phyloP scores from a whole-genome alignment of 2,329 filamentous ascomycete genomes.

The Apiospora rasikravindrae region DNA sequence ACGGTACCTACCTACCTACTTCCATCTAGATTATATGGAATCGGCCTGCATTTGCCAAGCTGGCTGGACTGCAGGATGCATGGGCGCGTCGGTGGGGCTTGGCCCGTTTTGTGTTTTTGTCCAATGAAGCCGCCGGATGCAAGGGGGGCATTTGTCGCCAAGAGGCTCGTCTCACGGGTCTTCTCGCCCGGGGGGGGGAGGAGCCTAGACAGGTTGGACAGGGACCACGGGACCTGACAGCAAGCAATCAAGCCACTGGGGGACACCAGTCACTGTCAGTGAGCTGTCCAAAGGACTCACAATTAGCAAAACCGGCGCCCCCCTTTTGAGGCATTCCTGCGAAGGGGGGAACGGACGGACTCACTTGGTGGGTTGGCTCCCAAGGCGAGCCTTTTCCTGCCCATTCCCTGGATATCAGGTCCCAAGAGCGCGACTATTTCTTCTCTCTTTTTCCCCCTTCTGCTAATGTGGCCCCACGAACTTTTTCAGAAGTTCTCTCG shows the following conservation, averaged over 20 bases:
- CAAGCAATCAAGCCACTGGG: constrained; percentile 8
- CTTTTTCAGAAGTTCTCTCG: background rate
- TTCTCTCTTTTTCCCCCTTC: background rate
- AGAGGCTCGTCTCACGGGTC: background rate
- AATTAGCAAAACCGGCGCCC: background rate
- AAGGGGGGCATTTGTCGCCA: background rate
- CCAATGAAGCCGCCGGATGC: background rate
- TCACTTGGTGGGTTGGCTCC: background rate
- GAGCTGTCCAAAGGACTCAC: background rate
- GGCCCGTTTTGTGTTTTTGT: background rate
- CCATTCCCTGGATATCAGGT: background rate
- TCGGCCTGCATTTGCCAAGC: background rate
- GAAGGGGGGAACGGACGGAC: background rate
- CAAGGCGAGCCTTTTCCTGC: background rate
- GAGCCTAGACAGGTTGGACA: background rate
- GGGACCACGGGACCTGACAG: background rate
- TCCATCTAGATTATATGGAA: background rate
- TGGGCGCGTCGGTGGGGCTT: background rate
- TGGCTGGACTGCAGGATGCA: background rate
- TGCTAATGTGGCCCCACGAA: background rate
- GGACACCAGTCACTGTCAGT: background rate
- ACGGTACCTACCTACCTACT: no score
- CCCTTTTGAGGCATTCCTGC: background rate
- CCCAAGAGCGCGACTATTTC: background rate
- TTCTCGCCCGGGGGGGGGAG: background rate